Conservation (phyloP, 768 basidiomycete genomes). For the Phaffia australis region DNA sequence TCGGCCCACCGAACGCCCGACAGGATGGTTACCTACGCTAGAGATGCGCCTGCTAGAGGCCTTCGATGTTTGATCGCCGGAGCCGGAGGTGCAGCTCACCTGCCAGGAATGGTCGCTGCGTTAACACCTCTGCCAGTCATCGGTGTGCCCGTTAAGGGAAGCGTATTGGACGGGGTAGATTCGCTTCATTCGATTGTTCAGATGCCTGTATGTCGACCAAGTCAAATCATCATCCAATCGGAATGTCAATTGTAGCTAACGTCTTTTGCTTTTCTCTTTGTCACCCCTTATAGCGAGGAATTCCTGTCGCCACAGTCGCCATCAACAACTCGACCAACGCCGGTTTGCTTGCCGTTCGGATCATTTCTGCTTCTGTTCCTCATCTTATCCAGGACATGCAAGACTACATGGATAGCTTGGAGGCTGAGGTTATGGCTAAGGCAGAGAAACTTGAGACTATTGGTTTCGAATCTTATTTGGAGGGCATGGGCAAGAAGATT, state of each 20-base stretch:
- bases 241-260: too few relatives aligned
- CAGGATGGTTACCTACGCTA: conserved; percentile 69
- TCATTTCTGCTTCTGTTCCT: conserved; percentile 64
- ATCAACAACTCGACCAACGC: conserved; percentile 94
- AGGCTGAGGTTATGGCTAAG: conserved; percentile 67
- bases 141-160: conserved; percentile 94
- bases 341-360: conserved; percentile 77
- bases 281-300: conserved; percentile 56
- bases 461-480: conserved; percentile 78
- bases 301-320: conserved; percentile 93
- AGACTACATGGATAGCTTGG: conserved; percentile 55
- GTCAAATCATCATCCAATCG: neutral
- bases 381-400: conserved; percentile 57
- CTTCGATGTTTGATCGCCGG: conserved; percentile 74
- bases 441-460: conserved; percentile 61
- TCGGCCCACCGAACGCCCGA: conserved; percentile 93
- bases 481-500: conserved; percentile 34
- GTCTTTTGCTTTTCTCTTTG: too few relatives aligned
- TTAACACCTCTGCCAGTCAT: conserved; percentile 87
- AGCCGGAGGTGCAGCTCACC: conserved; percentile 95
- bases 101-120: conserved; percentile 96
- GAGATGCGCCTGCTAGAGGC: conserved; percentile 49
- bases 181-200: conserved; percentile 96
- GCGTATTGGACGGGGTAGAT: conserved; percentile 86
- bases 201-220: conserved; percentile 68